Evolutionary conservation across 2,329 filamentous ascomycete genomes (phyloP), one percentile per base, ranked within the genome.

Genomic region (Aureobasidium sp.): DNA sequence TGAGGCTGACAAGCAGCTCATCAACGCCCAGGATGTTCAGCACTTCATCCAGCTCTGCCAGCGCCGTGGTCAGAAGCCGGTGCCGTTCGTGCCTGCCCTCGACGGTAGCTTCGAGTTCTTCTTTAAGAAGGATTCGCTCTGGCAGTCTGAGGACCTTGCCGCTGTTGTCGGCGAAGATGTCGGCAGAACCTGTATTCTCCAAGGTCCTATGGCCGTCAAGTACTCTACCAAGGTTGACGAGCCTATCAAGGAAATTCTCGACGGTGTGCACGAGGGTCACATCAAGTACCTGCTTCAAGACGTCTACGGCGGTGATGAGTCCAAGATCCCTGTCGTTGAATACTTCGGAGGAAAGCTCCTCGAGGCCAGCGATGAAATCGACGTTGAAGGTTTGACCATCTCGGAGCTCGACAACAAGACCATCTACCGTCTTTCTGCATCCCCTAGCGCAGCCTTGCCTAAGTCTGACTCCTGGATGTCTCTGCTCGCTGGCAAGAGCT

Each of bases 61-160:
- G 78, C 87, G 92, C 41, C 90, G 89, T 52, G 88, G 88, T 44
- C 94, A 99, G 81, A 99, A 99, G 83, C 94, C 94, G 2, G 90
- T 95, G 32, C 94, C 93, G 0, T 99, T 99, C 73, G 92, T 99
- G 34, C 94, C 94, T 5, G 82, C 89, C n/a, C 82, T 99, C 26
- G 94, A 99, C 70, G 92, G 96, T 66, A 96, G 93, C 73, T 99
- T 99, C 68, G 94, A 99, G 74, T 96, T 95, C 78, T 99, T 91
- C 81, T 99, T 99, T 87, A 99, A 99, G 86, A 99, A 99, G 81
- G 94, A 99, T 75, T 99, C 94, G 1, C 84, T 99, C 8, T 99
- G 94, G 94, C 94, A 99, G 78, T 97, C 94, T 0, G 94, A 99
- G 77, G 94, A 99, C 71, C 82, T 99, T 12, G 93, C 95, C 71